These are phyloP conservation scores for Aspergillus sp. DNA, from an alignment of 2,329 filamentous ascomycete species.

Conservation along the genomic window DNA sequence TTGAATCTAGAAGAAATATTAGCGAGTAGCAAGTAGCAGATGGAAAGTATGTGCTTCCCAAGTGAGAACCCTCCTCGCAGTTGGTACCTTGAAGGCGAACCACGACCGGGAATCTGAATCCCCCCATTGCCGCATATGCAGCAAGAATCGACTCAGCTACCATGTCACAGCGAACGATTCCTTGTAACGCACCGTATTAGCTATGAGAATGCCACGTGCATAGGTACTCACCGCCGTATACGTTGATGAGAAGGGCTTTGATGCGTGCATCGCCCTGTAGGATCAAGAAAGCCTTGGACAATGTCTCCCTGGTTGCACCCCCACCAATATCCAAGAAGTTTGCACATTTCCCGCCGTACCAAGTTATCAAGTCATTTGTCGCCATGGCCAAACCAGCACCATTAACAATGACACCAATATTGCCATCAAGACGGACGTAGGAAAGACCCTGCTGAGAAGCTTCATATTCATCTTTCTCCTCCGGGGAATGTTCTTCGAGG, in stretches of 20 bases:
- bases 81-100: constrained; percentile 52
- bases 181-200: constrained; percentile 21
- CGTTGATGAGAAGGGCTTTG: constrained; percentile 54
- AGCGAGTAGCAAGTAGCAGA: neutral
- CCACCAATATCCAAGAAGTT: constrained; percentile 36
- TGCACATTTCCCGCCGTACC: constrained; percentile 28
- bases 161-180: constrained; percentile 52
- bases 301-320: constrained; percentile 26
- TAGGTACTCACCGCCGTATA: constrained; percentile 39
- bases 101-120: constrained; percentile 45
- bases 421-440: constrained; percentile 30
- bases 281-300: constrained; percentile 29
- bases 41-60: constrained; percentile 30
- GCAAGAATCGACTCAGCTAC: constrained; percentile 51
- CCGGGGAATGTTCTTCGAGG: constrained; percentile 34
- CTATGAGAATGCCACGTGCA: neutral
- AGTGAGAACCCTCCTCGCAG: constrained; percentile 38
- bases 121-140: constrained; percentile 39
- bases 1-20: neutral
- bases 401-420: constrained; percentile 36
- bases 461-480: constrained; percentile 27
- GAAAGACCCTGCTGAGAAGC: constrained; percentile 37
- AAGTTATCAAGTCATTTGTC: constrained; percentile 31
- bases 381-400: constrained; percentile 38
- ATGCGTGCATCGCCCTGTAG: constrained; percentile 22